A percentile compares a stretch with the other conserved stretches of the same genome.
phyloP scores from a whole-genome alignment of 192 early-diverging fungal species.

The Podila horticola region DNA sequence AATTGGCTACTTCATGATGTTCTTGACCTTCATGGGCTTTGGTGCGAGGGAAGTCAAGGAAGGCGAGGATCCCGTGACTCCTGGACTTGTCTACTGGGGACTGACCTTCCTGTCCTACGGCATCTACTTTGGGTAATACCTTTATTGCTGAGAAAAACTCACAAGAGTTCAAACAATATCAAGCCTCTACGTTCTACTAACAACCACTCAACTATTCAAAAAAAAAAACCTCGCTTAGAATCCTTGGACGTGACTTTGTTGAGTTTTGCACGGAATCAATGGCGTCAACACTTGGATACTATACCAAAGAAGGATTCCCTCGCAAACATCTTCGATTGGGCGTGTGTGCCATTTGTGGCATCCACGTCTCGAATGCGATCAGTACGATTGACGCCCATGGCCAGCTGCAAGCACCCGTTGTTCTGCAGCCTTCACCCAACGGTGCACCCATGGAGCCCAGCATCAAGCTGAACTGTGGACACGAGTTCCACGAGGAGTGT shows the following conservation, averaged over 20 bases:
- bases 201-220: neutral
- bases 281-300: conserved; percentile 71
- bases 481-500: conserved; percentile 71
- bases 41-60: conserved; percentile 16
- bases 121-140: conserved; percentile 69
- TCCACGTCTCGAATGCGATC: conserved; percentile 51
- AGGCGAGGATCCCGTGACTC: conserved; percentile 46
- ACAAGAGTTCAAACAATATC: neutral
- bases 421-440: conserved; percentile 34
- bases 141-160: neutral
- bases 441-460: conserved; percentile 47
- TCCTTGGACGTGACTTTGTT: conserved; percentile 69
- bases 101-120: conserved; percentile 65
- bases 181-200: too few relatives aligned
- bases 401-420: conserved; percentile 37
- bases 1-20: conserved; percentile 61
- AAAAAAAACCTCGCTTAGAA: conserved; percentile 31
- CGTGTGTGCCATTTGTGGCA: conserved; percentile 70
- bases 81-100: conserved; percentile 45
- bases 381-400: conserved; percentile 50
- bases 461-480: conserved; percentile 58
- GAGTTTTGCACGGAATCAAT: conserved; percentile 72
- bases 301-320: conserved; percentile 68
- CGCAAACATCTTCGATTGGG: conserved; percentile 60
- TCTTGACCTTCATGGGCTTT: conserved; percentile 66